Evolutionary conservation across 768 basidiomycete species (phyloP).

Genomic region (Trametes cubensis): DNA sequence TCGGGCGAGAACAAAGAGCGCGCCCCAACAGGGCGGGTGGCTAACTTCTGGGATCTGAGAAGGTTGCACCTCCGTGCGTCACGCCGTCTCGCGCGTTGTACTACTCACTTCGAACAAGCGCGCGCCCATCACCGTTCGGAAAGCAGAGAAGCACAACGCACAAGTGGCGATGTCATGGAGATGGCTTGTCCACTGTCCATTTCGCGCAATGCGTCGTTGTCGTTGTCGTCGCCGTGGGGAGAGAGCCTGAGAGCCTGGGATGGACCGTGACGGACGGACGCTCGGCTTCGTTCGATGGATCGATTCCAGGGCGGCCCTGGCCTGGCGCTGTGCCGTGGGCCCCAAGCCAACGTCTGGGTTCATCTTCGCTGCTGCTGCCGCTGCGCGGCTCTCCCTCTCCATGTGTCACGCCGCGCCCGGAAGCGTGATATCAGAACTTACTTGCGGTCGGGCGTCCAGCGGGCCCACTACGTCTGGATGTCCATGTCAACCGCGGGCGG

Average conservation of each 20-base stretch:
- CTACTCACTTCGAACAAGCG: background rate
- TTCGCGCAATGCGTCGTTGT: slow-evolving; percentile 8
- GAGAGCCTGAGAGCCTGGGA: too few species aligned
- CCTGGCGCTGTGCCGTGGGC: too few species aligned
- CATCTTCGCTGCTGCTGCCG: background rate
- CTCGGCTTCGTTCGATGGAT: too few species aligned
- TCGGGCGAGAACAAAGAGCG: slow-evolving; percentile 5
- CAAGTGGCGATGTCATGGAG: slow-evolving; percentile 1
- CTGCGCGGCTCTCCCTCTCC: background rate
- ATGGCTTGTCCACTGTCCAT: slow-evolving; percentile 9
- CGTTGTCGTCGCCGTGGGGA: background rate
- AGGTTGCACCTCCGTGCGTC: slow-evolving; percentile 4
- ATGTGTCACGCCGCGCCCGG: slow-evolving; percentile 1
- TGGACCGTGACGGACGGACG: too few species aligned
- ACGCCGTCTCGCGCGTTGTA: background rate
- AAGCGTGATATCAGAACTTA: background rate
- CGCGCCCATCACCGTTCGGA: too few species aligned
- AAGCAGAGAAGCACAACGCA: too few species aligned
- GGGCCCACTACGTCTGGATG: background rate
- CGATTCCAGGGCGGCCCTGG: too few species aligned
- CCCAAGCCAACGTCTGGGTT: background rate
- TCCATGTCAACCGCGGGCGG: background rate
- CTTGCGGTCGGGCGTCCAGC: background rate
- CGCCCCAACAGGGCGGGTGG: too few species aligned
- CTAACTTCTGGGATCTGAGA: background rate